Evolutionary conservation across 257 asterid genomes (phyloP), one percentile per base, ranked within the genome.

Genomic region (Forsythia suspensa): DNA sequence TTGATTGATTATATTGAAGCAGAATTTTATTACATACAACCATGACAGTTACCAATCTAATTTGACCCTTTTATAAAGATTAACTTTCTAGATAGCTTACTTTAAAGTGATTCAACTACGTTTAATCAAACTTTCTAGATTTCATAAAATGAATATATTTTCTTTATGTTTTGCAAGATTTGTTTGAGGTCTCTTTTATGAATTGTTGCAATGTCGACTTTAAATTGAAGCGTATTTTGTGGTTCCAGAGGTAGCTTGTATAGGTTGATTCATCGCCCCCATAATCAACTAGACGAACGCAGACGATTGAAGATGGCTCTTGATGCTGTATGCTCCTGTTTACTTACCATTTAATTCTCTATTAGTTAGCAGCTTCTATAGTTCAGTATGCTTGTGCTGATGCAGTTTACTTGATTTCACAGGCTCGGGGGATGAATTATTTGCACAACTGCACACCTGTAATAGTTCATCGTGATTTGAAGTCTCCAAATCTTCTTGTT

Each of bases 351-450:
- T 44, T 29, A 38, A 29, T 76, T 74, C 39, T 18, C 48, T 42
- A 42, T 82, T 75, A 46, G 74, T 82, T 77, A 41, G 65, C 51
- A n/a, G 69, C 59, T 74, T 79, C 81, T 75, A 70, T 34, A 72
- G 75, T 20, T 43, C 70, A 67, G 11, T 70, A 55, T 76, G 42
- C 77, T 76, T 36, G 36, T 61, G 71, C 77, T 76, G 65, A 85
- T 75, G 75, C 44, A 34, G 29, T 82, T 52, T 77, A 20, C 51
- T 40, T 81, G 67, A 37, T 74, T 38, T 82, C 70, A 80, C 92
- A 95, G 98, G 98, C 97, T 76, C 86, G 97, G 76, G 98, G 98
- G 73, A 95, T 95, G 98, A 95, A 95, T 89, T 95, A 95, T 87
- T 89, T 95, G 85, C 98, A 95, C 90, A 95, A 89, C 79, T 89